phyloP scores from a whole-genome alignment of 1,139 yeast species.

The Pichia sp. region DNA sequence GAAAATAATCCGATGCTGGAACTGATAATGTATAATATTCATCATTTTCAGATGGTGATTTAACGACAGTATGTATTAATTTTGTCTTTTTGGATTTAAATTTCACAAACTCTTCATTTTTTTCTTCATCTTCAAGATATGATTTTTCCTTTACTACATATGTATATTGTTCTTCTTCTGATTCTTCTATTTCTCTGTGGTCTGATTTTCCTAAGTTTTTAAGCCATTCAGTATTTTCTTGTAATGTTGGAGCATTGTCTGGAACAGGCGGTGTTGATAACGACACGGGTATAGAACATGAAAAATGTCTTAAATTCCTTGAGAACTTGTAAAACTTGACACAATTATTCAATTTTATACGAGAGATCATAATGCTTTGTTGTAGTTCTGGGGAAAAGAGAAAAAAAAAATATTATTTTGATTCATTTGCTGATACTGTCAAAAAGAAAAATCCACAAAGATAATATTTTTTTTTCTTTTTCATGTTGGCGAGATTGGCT shows the following conservation, averaged over 20 bases:
- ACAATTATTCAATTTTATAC: too few relatives aligned
- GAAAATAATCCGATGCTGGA: conserved; percentile 34
- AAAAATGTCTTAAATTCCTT: not conserved
- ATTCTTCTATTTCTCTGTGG: conserved; percentile 5
- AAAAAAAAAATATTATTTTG: too few relatives aligned
- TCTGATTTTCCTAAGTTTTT: conserved; percentile 15
- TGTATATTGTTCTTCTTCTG: conserved; percentile 13
- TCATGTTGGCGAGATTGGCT: too few relatives aligned
- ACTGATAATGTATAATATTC: conserved; percentile 30
- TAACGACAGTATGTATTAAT: conserved; percentile 13
- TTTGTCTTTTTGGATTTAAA: conserved; percentile 15
- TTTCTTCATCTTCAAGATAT: conserved; percentile 18
- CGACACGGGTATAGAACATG: not conserved
- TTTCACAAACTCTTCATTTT: conserved; percentile 14
- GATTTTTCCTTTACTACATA: conserved; percentile 17
- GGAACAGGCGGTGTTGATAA: conserved; percentile 26
- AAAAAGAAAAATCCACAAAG: too few relatives aligned
- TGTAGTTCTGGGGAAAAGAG: too few relatives aligned
- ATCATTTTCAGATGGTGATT: conserved; percentile 13
- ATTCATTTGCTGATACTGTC: too few relatives aligned
- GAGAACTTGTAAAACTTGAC: not conserved
- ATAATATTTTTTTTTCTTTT: too few relatives aligned
- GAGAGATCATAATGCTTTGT: too few relatives aligned
- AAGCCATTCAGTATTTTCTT: conserved; percentile 44
- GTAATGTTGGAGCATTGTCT: conserved; percentile 42